Base-by-base conservation (phyloP, 352 stramenopile genomes). In the Phytophthora chlamydospora region DNA sequence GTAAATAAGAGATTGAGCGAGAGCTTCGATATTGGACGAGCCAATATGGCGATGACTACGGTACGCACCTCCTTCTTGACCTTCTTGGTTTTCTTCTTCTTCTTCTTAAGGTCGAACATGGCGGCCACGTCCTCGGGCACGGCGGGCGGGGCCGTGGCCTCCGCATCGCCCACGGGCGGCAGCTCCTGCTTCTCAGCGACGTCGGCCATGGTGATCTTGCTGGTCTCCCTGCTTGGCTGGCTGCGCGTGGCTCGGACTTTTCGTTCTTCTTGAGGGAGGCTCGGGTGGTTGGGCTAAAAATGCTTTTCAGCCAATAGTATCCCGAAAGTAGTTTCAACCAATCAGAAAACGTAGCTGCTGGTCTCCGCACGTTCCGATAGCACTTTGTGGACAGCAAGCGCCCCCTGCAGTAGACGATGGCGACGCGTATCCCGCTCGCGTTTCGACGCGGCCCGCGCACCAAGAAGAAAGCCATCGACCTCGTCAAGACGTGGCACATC, bases 81-180 rank as follows among this genome's bases (percentile, higher is more conserved):
- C 66, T 98, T 97, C 75, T 97, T 97, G 59, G 92, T 91, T 73
- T 97, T 98, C 73, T 92, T 92, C 82, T 93, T 96, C 80, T 94
- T 95, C 62, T 89, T 92, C 58, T 88, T 90, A 51, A 97, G 53
- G 69, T 98, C 90, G 62, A 98, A 96, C 65, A 91, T 85, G 34
- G 83, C 78, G 19, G 96, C 80, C 32, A 98, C 76, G 52, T 98
- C 90, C 49, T 93, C 84, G 9, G 85, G 82, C 38, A 80, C 83
- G 33, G 83, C 67, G 38, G 83, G 76, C 45, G 79, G 66, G 38
- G 68, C 66, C 14, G 78, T 76, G 19, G 32, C 80, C 21, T 24
- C 21, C 27, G 81, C 76, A 35, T 62, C 73, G 34, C 55, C 74
- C n/a, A 44, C 57, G 33, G 60, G 51, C 36, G 70, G 51, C 24